A percentile compares a stretch with the other conserved stretches of the same genome.
These are phyloP conservation scores for Inonotus hispidus DNA, from an alignment of 1,284 basidiomycete species.

Conservation along the genomic window DNA sequence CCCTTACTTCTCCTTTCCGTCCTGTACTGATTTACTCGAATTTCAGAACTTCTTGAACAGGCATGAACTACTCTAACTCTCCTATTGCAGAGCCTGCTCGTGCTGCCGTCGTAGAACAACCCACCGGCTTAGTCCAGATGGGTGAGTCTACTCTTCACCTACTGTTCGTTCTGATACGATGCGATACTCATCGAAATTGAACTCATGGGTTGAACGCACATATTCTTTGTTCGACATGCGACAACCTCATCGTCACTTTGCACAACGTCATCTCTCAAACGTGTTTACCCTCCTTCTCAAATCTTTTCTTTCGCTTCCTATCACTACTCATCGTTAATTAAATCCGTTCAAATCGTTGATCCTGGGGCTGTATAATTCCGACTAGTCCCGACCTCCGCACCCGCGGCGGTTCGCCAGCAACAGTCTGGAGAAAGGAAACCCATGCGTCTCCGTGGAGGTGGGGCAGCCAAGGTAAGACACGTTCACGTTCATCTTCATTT, in stretches of 20 bases:
- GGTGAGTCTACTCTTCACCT: not conserved
- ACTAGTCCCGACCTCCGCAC: conserved; percentile 39
- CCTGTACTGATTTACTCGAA: not conserved
- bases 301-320: not conserved
- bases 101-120: conserved; percentile 14
- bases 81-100: conserved; percentile 13
- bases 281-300: not conserved
- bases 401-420: conserved; percentile 28
- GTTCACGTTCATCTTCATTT: not conserved
- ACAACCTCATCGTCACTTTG: not conserved
- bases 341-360: not conserved
- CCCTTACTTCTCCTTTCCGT: not conserved
- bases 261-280: not conserved
- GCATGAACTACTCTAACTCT: conserved; percentile 9
- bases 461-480: conserved; percentile 48
- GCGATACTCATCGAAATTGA: not conserved
- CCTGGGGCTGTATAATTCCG: not conserved
- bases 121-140: conserved; percentile 13
- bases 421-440: conserved; percentile 35
- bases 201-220: not conserved
- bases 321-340: not conserved
- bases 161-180: not conserved
- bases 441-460: conserved; percentile 54
- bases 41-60: not conserved
- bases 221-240: not conserved